phyloP scores from a whole-genome alignment of 345 rosid genomes.

The Sapria himalayana region DNA sequence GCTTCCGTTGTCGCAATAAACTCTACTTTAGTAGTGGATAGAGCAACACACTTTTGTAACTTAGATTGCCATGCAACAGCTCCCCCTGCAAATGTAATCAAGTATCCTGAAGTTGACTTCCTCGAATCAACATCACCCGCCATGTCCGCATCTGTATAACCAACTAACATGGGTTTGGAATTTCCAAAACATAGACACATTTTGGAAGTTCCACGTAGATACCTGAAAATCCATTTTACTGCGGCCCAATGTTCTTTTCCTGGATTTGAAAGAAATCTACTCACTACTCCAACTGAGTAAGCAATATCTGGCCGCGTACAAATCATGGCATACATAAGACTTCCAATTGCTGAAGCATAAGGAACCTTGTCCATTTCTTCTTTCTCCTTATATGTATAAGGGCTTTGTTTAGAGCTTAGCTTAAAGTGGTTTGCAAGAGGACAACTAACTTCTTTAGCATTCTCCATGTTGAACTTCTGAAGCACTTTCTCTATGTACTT shows the following conservation, averaged over 20 bases:
- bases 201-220: slow-evolving; percentile 1
- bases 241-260: no score
- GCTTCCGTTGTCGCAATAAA: no score
- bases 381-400: not conserved
- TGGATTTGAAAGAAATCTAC: not conserved
- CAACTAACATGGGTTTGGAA: not conserved
- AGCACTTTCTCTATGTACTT: slow-evolving; percentile 4
- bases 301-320: not conserved
- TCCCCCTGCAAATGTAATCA: slow-evolving; percentile 1
- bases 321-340: not conserved
- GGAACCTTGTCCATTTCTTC: slow-evolving; percentile 6
- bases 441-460: not conserved
- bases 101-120: not conserved
- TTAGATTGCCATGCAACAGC: no score
- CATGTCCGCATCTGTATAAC: not conserved
- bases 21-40: no score
- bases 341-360: not conserved
- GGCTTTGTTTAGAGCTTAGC: slow-evolving; percentile 1
- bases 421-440: slow-evolving; percentile 1
- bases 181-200: no score
- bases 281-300: not conserved
- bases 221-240: slow-evolving; percentile 2
- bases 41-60: no score
- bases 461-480: slow-evolving; percentile 1
- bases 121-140: slow-evolving; percentile 1